Evolutionary conservation across 768 basidiomycete species (phyloP).

Genomic region (Hygrocybe coccinea): DNA sequence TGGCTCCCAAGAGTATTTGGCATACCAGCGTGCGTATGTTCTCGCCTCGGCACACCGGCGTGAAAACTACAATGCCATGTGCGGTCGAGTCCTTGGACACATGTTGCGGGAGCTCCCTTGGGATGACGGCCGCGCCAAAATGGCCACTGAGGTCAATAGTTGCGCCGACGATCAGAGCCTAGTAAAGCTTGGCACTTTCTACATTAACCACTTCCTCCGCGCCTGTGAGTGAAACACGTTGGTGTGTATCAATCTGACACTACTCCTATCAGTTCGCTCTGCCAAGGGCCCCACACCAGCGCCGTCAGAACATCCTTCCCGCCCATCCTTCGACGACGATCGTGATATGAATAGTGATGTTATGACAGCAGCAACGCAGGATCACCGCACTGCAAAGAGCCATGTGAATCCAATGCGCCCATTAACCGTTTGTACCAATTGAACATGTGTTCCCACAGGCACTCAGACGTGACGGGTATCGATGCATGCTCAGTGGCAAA

Average conservation of each 20-base stretch:
- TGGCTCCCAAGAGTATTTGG: constrained; percentile 3
- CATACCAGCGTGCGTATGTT: constrained; percentile 8
- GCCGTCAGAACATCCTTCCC: constrained; percentile 3
- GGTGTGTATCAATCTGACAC: neutral
- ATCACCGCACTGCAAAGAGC: neutral
- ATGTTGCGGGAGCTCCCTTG: constrained; percentile 3
- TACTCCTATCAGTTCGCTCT: constrained; percentile 3
- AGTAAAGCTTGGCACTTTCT: neutral
- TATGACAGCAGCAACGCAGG: neutral
- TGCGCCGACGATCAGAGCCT: neutral
- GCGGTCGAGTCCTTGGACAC: constrained; percentile 4
- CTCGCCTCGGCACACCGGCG: neutral
- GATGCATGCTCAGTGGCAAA: constrained; percentile 29
- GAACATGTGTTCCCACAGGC: constrained; percentile 21
- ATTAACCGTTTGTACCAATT: neutral
- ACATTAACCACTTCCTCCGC: constrained; percentile 3
- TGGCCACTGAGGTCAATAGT: constrained; percentile 1
- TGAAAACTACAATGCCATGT: constrained; percentile 2
- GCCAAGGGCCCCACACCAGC: constrained; percentile 4
- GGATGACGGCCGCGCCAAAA: constrained; percentile 1
- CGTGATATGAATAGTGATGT: constrained; percentile 1
- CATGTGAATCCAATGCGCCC: neutral
- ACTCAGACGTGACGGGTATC: constrained; percentile 32
- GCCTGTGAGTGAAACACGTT: constrained; percentile 1
- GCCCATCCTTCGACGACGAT: neutral